phyloP scores from a whole-genome alignment of 345 rosid genomes.

The Trapa incisa region DNA sequence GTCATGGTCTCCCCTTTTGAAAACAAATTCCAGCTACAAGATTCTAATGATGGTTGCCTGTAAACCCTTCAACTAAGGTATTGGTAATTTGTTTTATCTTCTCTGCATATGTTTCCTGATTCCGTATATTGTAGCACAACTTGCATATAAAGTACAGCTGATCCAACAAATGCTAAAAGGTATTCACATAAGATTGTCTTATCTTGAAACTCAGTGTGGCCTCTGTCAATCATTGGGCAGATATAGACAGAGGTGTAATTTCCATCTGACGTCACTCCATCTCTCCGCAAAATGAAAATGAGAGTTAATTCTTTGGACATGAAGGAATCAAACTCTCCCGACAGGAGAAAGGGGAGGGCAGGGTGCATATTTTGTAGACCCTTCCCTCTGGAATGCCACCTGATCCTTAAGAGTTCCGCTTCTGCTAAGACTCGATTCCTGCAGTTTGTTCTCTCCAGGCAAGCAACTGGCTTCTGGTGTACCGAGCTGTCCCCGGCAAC shows the following conservation, averaged over 20 bases:
- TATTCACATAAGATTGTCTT: too few relatives aligned
- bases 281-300: background rate
- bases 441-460: slow-evolving; percentile 11
- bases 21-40: too few relatives aligned
- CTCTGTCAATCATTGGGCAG: too few relatives aligned
- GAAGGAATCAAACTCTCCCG: slow-evolving; percentile 45
- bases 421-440: slow-evolving; percentile 13
- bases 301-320: background rate
- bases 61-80: too few relatives aligned
- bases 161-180: too few relatives aligned
- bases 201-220: too few relatives aligned
- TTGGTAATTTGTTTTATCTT: too few relatives aligned
- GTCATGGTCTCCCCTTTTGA: too few relatives aligned
- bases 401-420: slow-evolving; percentile 10
- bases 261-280: background rate
- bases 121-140: too few relatives aligned
- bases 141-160: too few relatives aligned
- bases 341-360: slow-evolving; percentile 75
- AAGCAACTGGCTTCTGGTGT: slow-evolving; percentile 10
- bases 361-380: slow-evolving; percentile 39
- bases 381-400: slow-evolving; percentile 4
- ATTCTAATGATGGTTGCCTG: too few relatives aligned
- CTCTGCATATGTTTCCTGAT: too few relatives aligned
- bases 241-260: background rate
- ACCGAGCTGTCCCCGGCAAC: slow-evolving; percentile 26